phyloP scores from a whole-genome alignment of 164 flowering plant genomes.

The Liriodendron chinense region DNA sequence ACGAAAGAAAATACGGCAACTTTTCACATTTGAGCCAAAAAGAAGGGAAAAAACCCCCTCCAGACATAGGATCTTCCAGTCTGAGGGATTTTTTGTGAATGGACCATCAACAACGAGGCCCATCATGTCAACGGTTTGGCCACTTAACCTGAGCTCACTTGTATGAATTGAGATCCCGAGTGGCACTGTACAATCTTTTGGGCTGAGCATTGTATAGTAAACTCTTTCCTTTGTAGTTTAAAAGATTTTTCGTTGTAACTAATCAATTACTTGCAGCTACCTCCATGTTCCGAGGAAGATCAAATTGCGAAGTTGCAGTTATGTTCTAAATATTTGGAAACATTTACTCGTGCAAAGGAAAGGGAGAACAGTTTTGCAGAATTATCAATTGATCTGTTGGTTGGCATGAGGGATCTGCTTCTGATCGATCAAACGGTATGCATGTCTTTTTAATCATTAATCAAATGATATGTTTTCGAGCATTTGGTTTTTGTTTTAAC shows the following conservation, averaged over 20 bases:
- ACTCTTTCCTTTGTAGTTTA: not conserved
- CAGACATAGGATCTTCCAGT: too few relatives aligned
- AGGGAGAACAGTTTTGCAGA: constrained; percentile 56
- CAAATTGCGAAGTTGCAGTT: constrained; percentile 61
- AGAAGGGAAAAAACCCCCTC: too few relatives aligned
- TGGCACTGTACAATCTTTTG: not conserved
- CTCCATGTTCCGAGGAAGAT: constrained; percentile 58
- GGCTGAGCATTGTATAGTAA: too few relatives aligned
- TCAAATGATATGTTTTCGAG: not conserved
- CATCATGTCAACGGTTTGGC: not conserved
- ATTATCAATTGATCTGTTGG: constrained; percentile 69
- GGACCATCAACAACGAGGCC: too few relatives aligned
- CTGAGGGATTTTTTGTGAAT: too few relatives aligned
- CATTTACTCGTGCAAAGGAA: constrained; percentile 82
- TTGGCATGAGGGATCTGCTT: constrained; percentile 82
- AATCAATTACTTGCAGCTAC: constrained; percentile 40
- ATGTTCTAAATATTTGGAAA: constrained; percentile 85
- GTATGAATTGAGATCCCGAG: not conserved
- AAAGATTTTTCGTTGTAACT: not conserved
- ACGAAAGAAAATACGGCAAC: too few relatives aligned
- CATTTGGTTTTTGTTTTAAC: not conserved
- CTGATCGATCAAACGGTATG: constrained; percentile 59
- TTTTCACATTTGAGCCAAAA: too few relatives aligned
- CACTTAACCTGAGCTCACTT: not conserved
- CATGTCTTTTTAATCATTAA: not conserved